A percentile compares a stretch with the other conserved stretches of the same genome.
These are phyloP conservation scores for Sugiyamaella paludigena DNA, from an alignment of 1,139 yeast species.

Conservation along the genomic window DNA sequence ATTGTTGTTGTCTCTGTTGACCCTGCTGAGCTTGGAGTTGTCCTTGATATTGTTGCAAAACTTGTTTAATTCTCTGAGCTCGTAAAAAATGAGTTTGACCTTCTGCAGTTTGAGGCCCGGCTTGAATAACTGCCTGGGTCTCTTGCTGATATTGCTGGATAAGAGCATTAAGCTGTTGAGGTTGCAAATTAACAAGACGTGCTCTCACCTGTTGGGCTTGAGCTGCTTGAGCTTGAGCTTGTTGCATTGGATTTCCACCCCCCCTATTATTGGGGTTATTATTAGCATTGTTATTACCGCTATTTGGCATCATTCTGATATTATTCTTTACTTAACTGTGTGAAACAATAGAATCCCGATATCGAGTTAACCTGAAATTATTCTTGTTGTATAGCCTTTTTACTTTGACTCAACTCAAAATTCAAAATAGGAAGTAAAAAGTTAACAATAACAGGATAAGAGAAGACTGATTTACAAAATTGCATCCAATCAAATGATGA, in stretches of 20 bases:
- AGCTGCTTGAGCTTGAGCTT: background rate
- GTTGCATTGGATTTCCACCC: background rate
- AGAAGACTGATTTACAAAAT: too few species aligned
- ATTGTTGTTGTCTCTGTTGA: conserved; percentile 19
- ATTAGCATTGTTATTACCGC: too few species aligned
- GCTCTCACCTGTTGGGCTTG: conserved; percentile 6
- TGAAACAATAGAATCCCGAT: too few species aligned
- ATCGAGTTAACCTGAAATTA: too few species aligned
- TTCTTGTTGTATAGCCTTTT: too few species aligned
- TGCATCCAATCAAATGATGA: too few species aligned
- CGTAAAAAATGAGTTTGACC: conserved; percentile 67
- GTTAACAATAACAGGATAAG: too few species aligned
- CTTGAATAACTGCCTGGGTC: conserved; percentile 56
- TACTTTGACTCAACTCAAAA: too few species aligned
- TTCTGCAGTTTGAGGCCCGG: conserved; percentile 58
- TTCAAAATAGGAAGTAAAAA: too few species aligned
- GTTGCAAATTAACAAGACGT: conserved; percentile 20
- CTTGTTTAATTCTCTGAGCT: conserved; percentile 63
- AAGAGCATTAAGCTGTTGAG: conserved; percentile 52
- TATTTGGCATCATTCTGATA: too few species aligned
- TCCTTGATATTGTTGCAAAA: conserved; percentile 39
- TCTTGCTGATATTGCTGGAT: conserved; percentile 60
- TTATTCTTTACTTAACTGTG: too few species aligned
- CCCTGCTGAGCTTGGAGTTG: conserved; percentile 31
- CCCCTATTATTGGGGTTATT: too few species aligned